These are phyloP conservation scores for Artemisia argyi DNA, from an alignment of 129 eudicot genomes.

Conservation along the genomic window DNA sequence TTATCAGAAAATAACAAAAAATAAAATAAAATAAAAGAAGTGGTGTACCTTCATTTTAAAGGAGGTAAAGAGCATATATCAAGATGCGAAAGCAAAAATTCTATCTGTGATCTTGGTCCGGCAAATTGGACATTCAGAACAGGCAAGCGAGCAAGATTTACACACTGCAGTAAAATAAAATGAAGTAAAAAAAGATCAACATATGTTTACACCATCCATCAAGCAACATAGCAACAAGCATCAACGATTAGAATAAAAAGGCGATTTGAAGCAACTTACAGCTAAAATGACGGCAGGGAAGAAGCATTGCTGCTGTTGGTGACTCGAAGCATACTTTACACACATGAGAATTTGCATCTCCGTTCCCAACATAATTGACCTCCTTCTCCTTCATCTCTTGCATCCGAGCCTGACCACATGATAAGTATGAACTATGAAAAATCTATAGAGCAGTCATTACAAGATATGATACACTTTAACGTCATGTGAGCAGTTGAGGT, in stretches of 20 bases:
- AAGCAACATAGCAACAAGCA: neutral
- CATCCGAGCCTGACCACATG: constrained; percentile 80
- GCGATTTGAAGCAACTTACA: constrained; percentile 45
- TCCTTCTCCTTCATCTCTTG: constrained; percentile 93
- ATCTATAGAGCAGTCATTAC: neutral
- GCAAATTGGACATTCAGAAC: constrained; percentile 96
- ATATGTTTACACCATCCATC: constrained; percentile 13
- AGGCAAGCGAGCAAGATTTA: constrained; percentile 94
- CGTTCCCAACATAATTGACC: constrained; percentile 58
- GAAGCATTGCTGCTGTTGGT: constrained; percentile 92
- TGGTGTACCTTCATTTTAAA: constrained; percentile 46
- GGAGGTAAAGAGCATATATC: constrained; percentile 43
- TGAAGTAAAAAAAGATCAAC: constrained; percentile 20
- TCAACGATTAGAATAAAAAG: neutral
- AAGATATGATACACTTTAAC: neutral
- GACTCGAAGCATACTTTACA: constrained; percentile 97
- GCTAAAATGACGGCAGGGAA: constrained; percentile 96
- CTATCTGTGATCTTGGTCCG: constrained; percentile 91
- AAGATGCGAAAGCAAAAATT: constrained; percentile 87
- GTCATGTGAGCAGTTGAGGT: neutral
- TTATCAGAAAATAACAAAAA: neutral
- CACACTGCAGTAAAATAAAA: constrained; percentile 64
- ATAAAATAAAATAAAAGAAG: neutral
- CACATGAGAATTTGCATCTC: constrained; percentile 84
- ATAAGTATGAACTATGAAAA: constrained; percentile 19